These are phyloP conservation scores for Bipolaris victoriae DNA, from an alignment of 2,329 filamentous ascomycete species.

Conservation along the genomic window DNA sequence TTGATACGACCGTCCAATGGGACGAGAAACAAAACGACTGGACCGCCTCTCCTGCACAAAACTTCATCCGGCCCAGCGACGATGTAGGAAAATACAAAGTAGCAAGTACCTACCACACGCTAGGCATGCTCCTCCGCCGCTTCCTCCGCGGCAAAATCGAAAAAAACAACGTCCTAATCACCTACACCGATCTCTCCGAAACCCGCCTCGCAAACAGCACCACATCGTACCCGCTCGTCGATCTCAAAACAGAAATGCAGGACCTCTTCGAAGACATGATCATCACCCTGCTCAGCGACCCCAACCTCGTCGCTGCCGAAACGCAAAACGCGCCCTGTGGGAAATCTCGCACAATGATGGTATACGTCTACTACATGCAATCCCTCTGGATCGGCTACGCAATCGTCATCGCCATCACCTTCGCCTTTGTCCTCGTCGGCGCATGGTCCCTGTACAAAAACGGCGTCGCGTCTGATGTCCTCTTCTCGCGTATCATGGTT, in stretches of 20 bases:
- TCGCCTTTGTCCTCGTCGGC: constrained; percentile 41
- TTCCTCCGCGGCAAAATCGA: constrained; percentile 46
- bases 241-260: constrained; percentile 40
- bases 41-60: constrained; percentile 24
- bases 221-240: constrained; percentile 36
- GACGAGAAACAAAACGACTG: constrained; percentile 22
- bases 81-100: constrained; percentile 40
- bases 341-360: constrained; percentile 35
- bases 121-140: constrained; percentile 41
- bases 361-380: constrained; percentile 40
- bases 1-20: constrained; percentile 37
- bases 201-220: constrained; percentile 40
- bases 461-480: constrained; percentile 45
- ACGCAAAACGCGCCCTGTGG: constrained; percentile 31
- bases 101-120: constrained; percentile 41
- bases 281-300: constrained; percentile 44
- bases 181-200: constrained; percentile 44
- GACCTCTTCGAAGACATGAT: constrained; percentile 48
- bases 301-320: constrained; percentile 36
- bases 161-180: constrained; percentile 33
- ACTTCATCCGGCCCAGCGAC: constrained; percentile 33
- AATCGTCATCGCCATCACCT: constrained; percentile 37
- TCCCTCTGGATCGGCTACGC: constrained; percentile 48
- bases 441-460: constrained; percentile 44
- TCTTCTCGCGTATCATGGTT: constrained; percentile 47